phyloP scores from a whole-genome alignment of 1,284 basidiomycete species.

The Microbotryum silenes-acaulis region DNA sequence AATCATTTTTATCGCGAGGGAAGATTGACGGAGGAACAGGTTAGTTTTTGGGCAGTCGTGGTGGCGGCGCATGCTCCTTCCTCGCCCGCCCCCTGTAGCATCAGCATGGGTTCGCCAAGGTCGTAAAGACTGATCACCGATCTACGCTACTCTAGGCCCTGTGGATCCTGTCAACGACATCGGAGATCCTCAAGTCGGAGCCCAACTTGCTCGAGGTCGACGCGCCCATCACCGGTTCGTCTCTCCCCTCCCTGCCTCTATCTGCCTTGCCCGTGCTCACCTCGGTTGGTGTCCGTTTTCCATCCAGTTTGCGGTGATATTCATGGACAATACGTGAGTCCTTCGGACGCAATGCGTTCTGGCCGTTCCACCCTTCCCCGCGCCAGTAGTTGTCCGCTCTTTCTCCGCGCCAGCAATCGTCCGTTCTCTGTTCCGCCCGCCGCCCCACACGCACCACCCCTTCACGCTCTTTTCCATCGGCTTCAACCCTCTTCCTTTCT shows the following conservation, averaged over 20 bases:
- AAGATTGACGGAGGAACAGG: slow-evolving; percentile 41
- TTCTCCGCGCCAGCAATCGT: too few species aligned
- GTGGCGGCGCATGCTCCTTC: not conserved
- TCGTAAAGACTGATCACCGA: not conserved
- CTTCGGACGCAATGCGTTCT: too few species aligned
- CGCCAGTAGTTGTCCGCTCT: too few species aligned
- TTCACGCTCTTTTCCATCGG: slow-evolving; percentile 3
- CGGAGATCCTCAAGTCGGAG: slow-evolving; percentile 66
- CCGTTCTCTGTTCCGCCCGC: too few species aligned
- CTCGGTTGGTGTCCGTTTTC: not conserved
- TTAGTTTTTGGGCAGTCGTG: not conserved
- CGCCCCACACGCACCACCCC: not conserved
- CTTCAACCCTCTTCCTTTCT: not conserved
- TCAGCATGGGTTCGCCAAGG: not conserved
- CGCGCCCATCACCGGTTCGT: slow-evolving; percentile 84
- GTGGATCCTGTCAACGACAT: slow-evolving; percentile 72
- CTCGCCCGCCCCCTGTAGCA: not conserved
- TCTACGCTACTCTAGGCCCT: slow-evolving; percentile 52
- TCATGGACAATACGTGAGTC: slow-evolving; percentile 88
- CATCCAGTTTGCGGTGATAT: slow-evolving; percentile 81
- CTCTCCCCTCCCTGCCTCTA: slow-evolving; percentile 23
- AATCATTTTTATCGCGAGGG: slow-evolving; percentile 99
- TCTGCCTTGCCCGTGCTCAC: not conserved
- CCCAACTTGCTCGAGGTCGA: slow-evolving; percentile 85
- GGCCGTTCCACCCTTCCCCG: too few species aligned